Evolutionary conservation across 1,284 basidiomycete genomes (phyloP), one percentile per base, ranked within the genome.

Genomic region (Trichosporon coremiiforme): DNA sequence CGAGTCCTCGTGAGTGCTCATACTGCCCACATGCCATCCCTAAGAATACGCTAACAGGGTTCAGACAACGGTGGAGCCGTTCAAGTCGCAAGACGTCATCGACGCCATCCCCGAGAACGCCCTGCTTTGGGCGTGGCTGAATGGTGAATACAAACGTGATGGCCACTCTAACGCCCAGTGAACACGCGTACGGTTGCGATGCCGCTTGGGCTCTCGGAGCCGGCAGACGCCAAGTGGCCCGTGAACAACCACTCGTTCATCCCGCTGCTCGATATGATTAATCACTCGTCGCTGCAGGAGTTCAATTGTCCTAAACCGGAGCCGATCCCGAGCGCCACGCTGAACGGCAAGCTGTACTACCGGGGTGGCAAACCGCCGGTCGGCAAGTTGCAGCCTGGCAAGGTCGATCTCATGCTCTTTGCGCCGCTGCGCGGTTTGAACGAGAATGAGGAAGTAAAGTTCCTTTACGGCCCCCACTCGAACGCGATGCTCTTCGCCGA

Each of bases 41-140:
- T 17, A 8, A 3, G 20, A 13, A 4, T 17, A 22, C 25, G 17
- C 45, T 50, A 45, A 33, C 64, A 35, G 29, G 7, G 29, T 13
- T 7, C 8, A 66, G 65, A 36, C 65, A 10, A 66, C 62, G 20
- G 70, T 69, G 33, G 72, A 79, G 50, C 76, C 77, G 9, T 80
- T 80, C 75, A 74, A 74, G 66, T 69, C 70, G 17, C 79, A 81
- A 64, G 69, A 68, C 22, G 64, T 81, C 17, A 60, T 67, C 22
- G 65, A 70, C 12, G 68, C 67, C 35, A 72, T 83, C 13, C 77
- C 65, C 65, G 70, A 74, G 75, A 70, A 78, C 66, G 87, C 89
- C 71, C 90, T 88, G 73, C 80, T 92, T 8, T 95, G 93, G 93
- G 91, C 88, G 9, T 95, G 94, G 94, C 86, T 95, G 22, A 94